Base-by-base conservation (phyloP, 129 eudicot genomes). In the Saussurea involucrata region DNA sequence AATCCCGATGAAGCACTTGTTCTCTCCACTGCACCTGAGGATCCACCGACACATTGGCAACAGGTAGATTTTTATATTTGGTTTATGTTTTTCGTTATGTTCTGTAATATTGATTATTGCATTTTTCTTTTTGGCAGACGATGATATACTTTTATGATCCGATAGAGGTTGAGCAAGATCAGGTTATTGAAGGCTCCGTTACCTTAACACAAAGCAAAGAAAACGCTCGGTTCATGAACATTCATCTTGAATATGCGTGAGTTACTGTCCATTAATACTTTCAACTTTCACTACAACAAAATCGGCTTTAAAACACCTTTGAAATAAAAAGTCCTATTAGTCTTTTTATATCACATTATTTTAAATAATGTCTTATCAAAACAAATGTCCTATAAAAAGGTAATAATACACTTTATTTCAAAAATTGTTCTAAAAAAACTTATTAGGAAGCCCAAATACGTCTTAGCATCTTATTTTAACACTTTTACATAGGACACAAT, bases 31-130 rank as follows among this genome's bases (percentile, higher is more conserved):
- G 98, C 98, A 83, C 98, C 98, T 2, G 98, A 94, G 92, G 90
- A 89, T 80, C 98, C 97, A 18, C 96, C 97, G 70, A 94, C 98
- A 61, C 98, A 94, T 76, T 94, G 98, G 98, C 97, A 91, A 76
- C 98, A 94, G 93, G 98, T 93, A 84, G 24, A 24, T 34, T 42
- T 28, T 42, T 80, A 17, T 80, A 21, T 57, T 68, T 67, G 24
- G 64, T 49, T 32, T 36, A 4, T n/a, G 18, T 53, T 33, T 72
- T 29, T n/a, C n/a, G 22, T 27, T 66, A 15, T 74, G 10, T n/a
- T 61, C 64, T 67, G 27, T 20, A 18, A 64, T 34, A 17, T 46
- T 72, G 27, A 5, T 10, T 53, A 53, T 31, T 46, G 12, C 31
- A 24, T 60, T 65, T 4, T 40, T 33, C 21, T 71, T 37, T 68